Evolutionary conservation across 176 grass and related monocot species (phyloP), one percentile per base, ranked within the genome.

Genomic region (Oropetium thomaeum): DNA sequence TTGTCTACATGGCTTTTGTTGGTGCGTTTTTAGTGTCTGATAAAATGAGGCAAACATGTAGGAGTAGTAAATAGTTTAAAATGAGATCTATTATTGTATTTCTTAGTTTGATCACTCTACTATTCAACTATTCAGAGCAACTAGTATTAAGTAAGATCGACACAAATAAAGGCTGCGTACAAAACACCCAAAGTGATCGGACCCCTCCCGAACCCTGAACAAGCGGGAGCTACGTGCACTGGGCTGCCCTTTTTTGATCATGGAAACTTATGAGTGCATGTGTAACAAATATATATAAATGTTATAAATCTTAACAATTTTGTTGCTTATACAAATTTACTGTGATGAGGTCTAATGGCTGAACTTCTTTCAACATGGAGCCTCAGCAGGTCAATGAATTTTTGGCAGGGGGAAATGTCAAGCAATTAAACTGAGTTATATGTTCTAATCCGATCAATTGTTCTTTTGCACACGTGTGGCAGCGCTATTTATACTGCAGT

Each of bases 11-110:
- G 40, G 39, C 17, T 74, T 74, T 51, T 31, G n/a, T 58, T 1
- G 22, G 7, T 45, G 37, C 52, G 27, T 28, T 28, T 40, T 66
- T 79, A 63, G 65, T 80, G 60, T 62, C 38, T 66, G 39, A 55
- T 64, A 39, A 72, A 65, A 79, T 73, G 11, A 52, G 10, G 4
- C 30, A 38, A 58, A 57, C 20, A 26, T 73, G 38, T 69, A 48
- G 8, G 31, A 57, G 38, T 69, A 48, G 8, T 42, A 57, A 57
- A 79, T 58, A 29, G 22, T 29, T 59, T 59, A 6, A n/a, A n/a
- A 11, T 59, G 27, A 59, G 55, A 13, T 30, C 11, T 6, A 30
- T 55, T 78, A 53, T 53, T 73, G 48, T 26, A 29, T 29, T 38
- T 8, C 39, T 39, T 28, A 26, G 30, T 58, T 68, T 44, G 7